phyloP scores from a whole-genome alignment of 192 early-diverging fungal genomes.

The Linnemannia zychae region DNA sequence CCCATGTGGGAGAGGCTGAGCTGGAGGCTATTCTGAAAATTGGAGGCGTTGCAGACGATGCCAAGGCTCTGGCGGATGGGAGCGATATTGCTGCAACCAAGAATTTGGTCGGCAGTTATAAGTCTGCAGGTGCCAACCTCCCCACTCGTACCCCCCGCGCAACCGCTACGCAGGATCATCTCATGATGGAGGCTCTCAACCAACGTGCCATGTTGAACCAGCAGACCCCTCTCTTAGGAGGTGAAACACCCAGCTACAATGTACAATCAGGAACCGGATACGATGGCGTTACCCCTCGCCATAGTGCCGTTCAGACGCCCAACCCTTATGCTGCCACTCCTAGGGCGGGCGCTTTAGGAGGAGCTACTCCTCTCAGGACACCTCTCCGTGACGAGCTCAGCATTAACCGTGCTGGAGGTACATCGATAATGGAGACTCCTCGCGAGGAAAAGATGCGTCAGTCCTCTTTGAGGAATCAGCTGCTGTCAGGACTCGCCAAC shows the following conservation, averaged over 20 bases:
- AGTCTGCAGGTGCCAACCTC: constrained; percentile 58
- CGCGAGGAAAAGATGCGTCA: constrained; percentile 73
- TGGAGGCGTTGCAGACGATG: constrained; percentile 83
- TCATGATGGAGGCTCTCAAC: constrained; percentile 88
- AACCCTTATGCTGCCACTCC: constrained; percentile 78
- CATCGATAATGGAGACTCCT: constrained; percentile 73
- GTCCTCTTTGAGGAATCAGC: constrained; percentile 73
- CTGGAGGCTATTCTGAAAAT: constrained; percentile 80
- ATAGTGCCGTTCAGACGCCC: constrained; percentile 74
- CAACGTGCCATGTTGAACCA: constrained; percentile 78
- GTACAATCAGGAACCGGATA: constrained; percentile 69
- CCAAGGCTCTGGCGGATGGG: constrained; percentile 76
- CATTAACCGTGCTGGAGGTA: constrained; percentile 61
- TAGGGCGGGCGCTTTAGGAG: constrained; percentile 53
- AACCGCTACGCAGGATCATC: constrained; percentile 63
- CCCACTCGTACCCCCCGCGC: constrained; percentile 79
- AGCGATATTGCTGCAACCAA: constrained; percentile 70
- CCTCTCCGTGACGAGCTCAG: constrained; percentile 75
- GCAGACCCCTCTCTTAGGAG: constrained; percentile 90
- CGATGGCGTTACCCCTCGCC: constrained; percentile 72
- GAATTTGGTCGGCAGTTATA: constrained; percentile 83
- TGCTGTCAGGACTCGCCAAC: constrained; percentile 74
- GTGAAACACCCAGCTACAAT: constrained; percentile 64
- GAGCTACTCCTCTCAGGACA: constrained; percentile 71
- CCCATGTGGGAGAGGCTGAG: constrained; percentile 92